A percentile compares a stretch with the other conserved stretches of the same genome.
These are phyloP conservation scores for Phytomonas francai DNA, from an alignment of 208 protist species.

Conservation along the genomic window DNA sequence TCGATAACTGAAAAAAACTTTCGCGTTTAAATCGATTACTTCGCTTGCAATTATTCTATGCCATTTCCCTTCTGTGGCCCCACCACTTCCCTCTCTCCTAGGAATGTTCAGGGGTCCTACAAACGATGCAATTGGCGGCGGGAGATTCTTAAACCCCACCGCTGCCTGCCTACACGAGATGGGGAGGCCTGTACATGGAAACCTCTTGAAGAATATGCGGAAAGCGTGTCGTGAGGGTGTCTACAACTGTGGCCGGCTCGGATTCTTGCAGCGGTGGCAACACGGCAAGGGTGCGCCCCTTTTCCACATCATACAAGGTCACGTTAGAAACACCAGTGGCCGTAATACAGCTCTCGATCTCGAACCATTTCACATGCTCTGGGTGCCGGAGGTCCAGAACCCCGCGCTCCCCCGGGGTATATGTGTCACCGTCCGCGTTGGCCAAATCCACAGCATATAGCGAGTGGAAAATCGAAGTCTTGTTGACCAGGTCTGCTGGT, in stretches of 20 bases:
- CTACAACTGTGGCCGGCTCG: too few species aligned
- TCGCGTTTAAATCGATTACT: too few species aligned
- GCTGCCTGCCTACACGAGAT: background rate
- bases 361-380: slow-evolving; percentile 20
- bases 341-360: slow-evolving; percentile 36
- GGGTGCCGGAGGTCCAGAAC: slow-evolving; percentile 41
- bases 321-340: slow-evolving; percentile 19
- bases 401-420: slow-evolving; percentile 19
- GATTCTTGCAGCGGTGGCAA: slow-evolving; percentile 13
- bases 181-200: background rate
- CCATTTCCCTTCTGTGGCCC: too few species aligned
- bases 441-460: slow-evolving; percentile 39
- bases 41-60: too few species aligned
- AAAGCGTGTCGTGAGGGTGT: too few species aligned
- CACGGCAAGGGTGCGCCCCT: slow-evolving; percentile 36
- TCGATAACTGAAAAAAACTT: too few species aligned
- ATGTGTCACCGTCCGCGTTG: slow-evolving; percentile 26
- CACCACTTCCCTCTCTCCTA: too few species aligned
- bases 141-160: background rate
- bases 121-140: too few species aligned
- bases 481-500: slow-evolving; percentile 26
- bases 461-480: slow-evolving; percentile 48
- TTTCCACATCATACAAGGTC: slow-evolving; percentile 26
- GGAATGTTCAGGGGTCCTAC: too few species aligned
- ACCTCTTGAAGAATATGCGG: too few species aligned